These are phyloP conservation scores for Fusarium phyllophilum DNA, from an alignment of 2,329 filamentous ascomycete genomes.

Conservation along the genomic window DNA sequence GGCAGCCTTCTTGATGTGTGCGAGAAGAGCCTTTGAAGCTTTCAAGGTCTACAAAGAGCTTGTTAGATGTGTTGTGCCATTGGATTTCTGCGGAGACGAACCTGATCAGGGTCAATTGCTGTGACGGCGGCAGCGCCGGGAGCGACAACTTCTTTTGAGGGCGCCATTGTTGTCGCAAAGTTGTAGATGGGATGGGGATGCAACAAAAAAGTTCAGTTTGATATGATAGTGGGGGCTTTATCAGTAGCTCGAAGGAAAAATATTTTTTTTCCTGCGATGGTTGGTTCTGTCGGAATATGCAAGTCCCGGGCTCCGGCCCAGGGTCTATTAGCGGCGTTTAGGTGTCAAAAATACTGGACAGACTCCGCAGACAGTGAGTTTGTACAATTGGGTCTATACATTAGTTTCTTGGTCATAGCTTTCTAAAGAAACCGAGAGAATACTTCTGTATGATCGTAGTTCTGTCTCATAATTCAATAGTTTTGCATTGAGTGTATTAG, in stretches of 20 bases:
- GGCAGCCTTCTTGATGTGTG: conserved; percentile 68
- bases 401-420: not conserved
- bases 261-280: conserved; percentile 45
- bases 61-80: conserved; percentile 10
- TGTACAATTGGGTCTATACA: not conserved
- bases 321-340: not conserved
- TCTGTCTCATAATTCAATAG: accelerated
- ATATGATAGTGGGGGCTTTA: conserved; percentile 47
- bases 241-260: conserved; percentile 43
- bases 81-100: conserved; percentile 30
- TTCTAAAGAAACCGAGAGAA: accelerated
- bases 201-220: conserved; percentile 39
- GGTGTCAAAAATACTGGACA: not conserved
- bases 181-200: conserved; percentile 30
- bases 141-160: conserved; percentile 53
- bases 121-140: conserved; percentile 47
- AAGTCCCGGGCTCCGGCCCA: conserved; percentile 46
- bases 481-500: accelerated
- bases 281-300: conserved; percentile 50
- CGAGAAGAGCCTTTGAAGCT: conserved; percentile 70
- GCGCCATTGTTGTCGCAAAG: conserved; percentile 51
- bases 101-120: conserved; percentile 56
- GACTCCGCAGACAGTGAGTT: not conserved
- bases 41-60: conserved; percentile 61
- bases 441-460: accelerated